A percentile compares a stretch with the other conserved stretches of the same genome.
Evolutionary conservation across 768 basidiomycete species (phyloP).

Genomic region (Tremella yokohamensis): DNA sequence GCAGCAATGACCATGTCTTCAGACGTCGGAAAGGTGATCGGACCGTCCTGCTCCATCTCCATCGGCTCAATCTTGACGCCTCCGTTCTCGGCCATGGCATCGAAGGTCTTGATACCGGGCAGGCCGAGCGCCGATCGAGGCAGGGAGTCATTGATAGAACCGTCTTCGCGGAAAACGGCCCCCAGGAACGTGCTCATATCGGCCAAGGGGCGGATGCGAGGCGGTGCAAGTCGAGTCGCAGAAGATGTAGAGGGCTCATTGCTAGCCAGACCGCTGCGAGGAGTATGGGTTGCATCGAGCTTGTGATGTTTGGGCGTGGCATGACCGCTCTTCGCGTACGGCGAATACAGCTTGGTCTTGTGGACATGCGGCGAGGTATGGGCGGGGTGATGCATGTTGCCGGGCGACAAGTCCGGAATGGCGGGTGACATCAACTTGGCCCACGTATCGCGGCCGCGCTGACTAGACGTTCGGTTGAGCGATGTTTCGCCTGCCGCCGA

Average conservation of each 20-base stretch:
- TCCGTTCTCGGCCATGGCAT: constrained; percentile 28
- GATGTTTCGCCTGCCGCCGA: too few species aligned
- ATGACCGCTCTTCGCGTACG: constrained; percentile 35
- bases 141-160: constrained; percentile 26
- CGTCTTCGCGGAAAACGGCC: constrained; percentile 37
- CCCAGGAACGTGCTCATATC: constrained; percentile 39
- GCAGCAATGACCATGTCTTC: constrained; percentile 43
- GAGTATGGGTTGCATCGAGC: constrained; percentile 9
- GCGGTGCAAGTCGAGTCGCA: constrained; percentile 18
- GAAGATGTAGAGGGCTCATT: neutral
- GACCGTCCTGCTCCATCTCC: constrained; percentile 33
- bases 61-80: constrained; percentile 30
- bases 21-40: constrained; percentile 34
- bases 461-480: too few species aligned
- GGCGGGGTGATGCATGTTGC: constrained; percentile 45
- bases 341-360: constrained; percentile 50
- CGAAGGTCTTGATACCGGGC: constrained; percentile 40
- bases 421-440: neutral
- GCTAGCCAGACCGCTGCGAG: constrained; percentile 1
- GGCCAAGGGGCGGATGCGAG: constrained; percentile 26
- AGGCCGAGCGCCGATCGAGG: constrained; percentile 36
- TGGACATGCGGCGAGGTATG: constrained; percentile 48
- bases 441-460: neutral
- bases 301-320: constrained; percentile 19
- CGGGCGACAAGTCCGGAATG: constrained; percentile 25